Conservation (phyloP, 805 yeast genomes). For the Candida ficus region DNA sequence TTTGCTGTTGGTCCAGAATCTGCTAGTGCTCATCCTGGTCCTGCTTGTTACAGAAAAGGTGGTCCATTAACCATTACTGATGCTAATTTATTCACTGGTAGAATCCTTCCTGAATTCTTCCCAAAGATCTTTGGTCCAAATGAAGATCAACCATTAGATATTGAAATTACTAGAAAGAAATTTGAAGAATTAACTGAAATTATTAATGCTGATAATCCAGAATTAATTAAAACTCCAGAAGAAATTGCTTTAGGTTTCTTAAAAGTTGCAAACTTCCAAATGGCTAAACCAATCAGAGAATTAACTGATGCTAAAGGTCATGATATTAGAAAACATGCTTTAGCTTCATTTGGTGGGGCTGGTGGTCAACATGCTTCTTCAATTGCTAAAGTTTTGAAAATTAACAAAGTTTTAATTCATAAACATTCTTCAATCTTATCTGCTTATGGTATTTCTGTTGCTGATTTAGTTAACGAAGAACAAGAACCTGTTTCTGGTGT, state of each 20-base stretch:
- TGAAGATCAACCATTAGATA: constrained; percentile 36
- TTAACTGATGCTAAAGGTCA: constrained; percentile 43
- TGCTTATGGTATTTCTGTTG: constrained; percentile 42
- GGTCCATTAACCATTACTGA: constrained; percentile 45
- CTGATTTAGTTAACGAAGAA: constrained; percentile 29
- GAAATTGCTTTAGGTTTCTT: constrained; percentile 43
- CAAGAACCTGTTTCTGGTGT: constrained; percentile 24
- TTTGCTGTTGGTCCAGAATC: constrained; percentile 44
- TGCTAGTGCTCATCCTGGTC: constrained; percentile 44
- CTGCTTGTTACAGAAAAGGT: constrained; percentile 43
- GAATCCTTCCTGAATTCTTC: constrained; percentile 36
- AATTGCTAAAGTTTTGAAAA: constrained; percentile 36
- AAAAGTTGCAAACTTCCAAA: constrained; percentile 40
- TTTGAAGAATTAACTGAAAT: constrained; percentile 33
- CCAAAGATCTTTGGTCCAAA: constrained; percentile 43
- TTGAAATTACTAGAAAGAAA: constrained; percentile 28
- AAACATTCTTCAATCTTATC: constrained; percentile 43
- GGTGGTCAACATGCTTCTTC: constrained; percentile 45
- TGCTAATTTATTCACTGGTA: constrained; percentile 39
- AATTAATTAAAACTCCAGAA: constrained; percentile 30
- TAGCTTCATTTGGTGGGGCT: constrained; percentile 47
- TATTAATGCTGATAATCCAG: constrained; percentile 32
- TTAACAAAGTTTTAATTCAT: constrained; percentile 38
- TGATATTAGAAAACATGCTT: constrained; percentile 35
- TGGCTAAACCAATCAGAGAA: constrained; percentile 44